Evolutionary conservation across 1,284 basidiomycete species (phyloP).

Genomic region (Fistulinella cinereoalba): DNA sequence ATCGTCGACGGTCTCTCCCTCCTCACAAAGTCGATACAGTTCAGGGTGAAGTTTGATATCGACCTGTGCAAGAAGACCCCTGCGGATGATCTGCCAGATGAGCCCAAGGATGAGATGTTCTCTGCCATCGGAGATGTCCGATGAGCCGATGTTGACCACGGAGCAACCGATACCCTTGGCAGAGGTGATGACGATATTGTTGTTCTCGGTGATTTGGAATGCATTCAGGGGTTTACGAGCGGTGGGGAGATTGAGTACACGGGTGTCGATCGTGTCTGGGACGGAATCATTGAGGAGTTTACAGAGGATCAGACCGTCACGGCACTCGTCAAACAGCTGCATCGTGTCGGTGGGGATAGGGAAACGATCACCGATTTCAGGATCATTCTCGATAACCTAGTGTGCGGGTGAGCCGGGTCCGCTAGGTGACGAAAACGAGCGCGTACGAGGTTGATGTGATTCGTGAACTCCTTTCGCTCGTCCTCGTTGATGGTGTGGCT

Average conservation of each 20-base stretch:
- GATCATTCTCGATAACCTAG: conserved; percentile 88
- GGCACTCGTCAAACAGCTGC: conserved; percentile 97
- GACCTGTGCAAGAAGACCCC: conserved; percentile 90
- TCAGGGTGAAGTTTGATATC: conserved; percentile 99
- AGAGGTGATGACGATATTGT: conserved; percentile 98
- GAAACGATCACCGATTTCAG: conserved; percentile 78
- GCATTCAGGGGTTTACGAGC: conserved; percentile 80
- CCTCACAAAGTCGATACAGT: conserved; percentile 92
- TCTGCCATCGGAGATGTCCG: conserved; percentile 89
- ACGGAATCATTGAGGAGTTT: conserved; percentile 99
- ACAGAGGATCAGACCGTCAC: conserved; percentile 93
- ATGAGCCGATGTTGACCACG: conserved; percentile 96
- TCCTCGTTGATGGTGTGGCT: conserved; percentile 99
- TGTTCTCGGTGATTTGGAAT: conserved; percentile 99
- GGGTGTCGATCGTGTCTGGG: conserved; percentile 97
- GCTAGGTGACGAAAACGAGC: neutral
- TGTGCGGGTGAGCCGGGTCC: conserved; percentile 1
- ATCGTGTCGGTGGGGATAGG: conserved; percentile 98
- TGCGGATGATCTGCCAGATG: conserved; percentile 98
- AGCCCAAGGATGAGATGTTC: conserved; percentile 98
- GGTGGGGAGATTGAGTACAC: conserved; percentile 91
- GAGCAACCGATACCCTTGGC: conserved; percentile 98
- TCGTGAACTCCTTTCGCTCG: conserved; percentile 93
- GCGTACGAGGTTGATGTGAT: conserved; percentile 89
- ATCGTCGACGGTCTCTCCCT: conserved; percentile 96